phyloP scores from a whole-genome alignment of 306 rosid genomes.

The Glycine latifolia region DNA sequence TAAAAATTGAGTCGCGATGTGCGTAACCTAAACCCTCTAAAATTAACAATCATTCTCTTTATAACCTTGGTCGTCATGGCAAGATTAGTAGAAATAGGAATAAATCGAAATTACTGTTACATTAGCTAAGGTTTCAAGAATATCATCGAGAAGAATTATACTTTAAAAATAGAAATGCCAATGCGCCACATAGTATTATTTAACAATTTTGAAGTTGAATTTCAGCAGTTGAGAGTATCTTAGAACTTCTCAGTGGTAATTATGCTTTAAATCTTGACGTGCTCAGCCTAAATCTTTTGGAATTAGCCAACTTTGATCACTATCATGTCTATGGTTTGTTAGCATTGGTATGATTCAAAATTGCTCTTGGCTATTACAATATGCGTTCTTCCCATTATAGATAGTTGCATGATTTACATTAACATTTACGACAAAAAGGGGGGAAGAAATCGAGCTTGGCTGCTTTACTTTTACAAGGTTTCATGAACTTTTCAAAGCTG shows the following conservation, averaged over 20 bases:
- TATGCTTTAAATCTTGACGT: neutral
- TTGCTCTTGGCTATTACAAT: no score
- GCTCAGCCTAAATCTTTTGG: neutral
- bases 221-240: neutral
- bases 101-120: neutral
- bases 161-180: neutral
- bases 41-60: neutral
- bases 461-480: neutral
- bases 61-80: neutral
- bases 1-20: neutral
- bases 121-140: neutral
- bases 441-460: neutral
- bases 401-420: conserved; percentile 32
- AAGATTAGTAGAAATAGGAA: no score
- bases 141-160: neutral
- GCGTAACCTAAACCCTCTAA: neutral
- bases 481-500: conserved; percentile 80
- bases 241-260: neutral
- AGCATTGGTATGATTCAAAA: no score
- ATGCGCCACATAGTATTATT: no score
- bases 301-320: neutral
- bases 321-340: neutral
- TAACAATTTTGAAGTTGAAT: neutral
- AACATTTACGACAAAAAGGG: neutral
- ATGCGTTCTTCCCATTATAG: no score